A percentile compares a stretch with the other conserved stretches of the same genome.
Conservation (phyloP, 345 rosid species). For the Ceriops zippeliana region DNA sequence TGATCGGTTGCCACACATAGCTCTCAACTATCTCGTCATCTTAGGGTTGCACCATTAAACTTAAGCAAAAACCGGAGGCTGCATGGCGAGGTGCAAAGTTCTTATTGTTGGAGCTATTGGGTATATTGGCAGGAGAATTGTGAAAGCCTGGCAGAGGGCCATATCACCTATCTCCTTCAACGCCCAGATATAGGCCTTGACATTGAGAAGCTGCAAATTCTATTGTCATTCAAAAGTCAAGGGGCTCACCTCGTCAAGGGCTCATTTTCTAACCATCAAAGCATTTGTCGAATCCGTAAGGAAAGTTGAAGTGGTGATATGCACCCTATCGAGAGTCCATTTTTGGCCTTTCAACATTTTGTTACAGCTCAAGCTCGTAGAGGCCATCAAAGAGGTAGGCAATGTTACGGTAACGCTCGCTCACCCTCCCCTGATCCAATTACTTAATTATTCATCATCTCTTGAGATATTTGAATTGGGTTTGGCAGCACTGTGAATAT, state of each 20-base stretch:
- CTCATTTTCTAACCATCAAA: slow-evolving; percentile 41
- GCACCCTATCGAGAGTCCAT: slow-evolving; percentile 62
- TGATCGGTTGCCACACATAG: no score
- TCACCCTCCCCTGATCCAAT: no score
- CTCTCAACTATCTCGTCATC: no score
- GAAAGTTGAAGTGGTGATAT: slow-evolving; percentile 56
- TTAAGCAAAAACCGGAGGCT: slow-evolving; percentile 26
- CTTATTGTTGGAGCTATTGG: slow-evolving; percentile 67
- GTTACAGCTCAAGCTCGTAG: slow-evolving; percentile 55
- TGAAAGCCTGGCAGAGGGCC: slow-evolving; percentile 46
- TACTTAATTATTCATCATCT: no score
- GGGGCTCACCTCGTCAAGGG: slow-evolving; percentile 50
- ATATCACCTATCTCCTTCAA: slow-evolving; percentile 53
- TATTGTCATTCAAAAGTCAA: slow-evolving; percentile 46
- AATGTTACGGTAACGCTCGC: slow-evolving; percentile 44
- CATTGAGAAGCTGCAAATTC: slow-evolving; percentile 52
- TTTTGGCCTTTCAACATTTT: slow-evolving; percentile 49
- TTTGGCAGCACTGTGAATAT: no score
- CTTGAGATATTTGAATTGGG: no score
- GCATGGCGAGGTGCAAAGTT: slow-evolving; percentile 43
- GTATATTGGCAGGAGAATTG: slow-evolving; percentile 55
- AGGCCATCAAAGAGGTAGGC: slow-evolving; percentile 66
- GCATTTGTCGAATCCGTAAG: slow-evolving; percentile 52
- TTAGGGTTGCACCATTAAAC: no score
- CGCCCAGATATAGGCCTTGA: slow-evolving; percentile 59